Conservation (phyloP, 441 rosid genomes). For the Pelargonium myrrhifolium region DNA sequence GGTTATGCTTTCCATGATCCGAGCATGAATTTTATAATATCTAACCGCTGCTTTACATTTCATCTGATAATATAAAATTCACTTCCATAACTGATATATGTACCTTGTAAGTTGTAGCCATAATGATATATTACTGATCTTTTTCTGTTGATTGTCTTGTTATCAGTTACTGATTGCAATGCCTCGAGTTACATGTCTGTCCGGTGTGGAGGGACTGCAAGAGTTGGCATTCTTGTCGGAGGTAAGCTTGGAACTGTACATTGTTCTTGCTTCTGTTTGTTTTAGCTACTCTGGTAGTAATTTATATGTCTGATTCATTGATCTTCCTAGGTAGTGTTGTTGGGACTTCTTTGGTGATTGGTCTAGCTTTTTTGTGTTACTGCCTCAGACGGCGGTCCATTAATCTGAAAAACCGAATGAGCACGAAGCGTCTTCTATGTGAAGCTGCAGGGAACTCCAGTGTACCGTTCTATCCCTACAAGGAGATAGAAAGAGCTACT, state of each 20-base stretch:
- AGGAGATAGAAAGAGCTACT: slow-evolving; percentile 77
- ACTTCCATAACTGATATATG: too few species aligned
- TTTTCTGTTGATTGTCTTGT: neutral
- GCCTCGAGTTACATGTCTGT: slow-evolving; percentile 36
- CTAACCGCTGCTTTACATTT: too few species aligned
- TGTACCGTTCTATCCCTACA: slow-evolving; percentile 59
- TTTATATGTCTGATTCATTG: neutral
- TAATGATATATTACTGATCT: neutral
- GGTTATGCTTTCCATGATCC: too few species aligned
- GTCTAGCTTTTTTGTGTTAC: slow-evolving; percentile 34
- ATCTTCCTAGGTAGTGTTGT: slow-evolving; percentile 43
- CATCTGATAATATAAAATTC: too few species aligned
- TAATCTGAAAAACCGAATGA: slow-evolving; percentile 29
- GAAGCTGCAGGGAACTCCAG: slow-evolving; percentile 70
- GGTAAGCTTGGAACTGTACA: slow-evolving; percentile 29
- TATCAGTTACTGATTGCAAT: slow-evolving; percentile 37
- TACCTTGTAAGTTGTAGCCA: too few species aligned
- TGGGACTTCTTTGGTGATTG: slow-evolving; percentile 45
- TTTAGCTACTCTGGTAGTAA: neutral
- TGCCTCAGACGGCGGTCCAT: slow-evolving; percentile 31
- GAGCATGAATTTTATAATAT: too few species aligned
- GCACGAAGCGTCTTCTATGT: slow-evolving; percentile 51
- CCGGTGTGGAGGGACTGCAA: slow-evolving; percentile 39
- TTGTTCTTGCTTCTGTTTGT: neutral
- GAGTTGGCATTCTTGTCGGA: slow-evolving; percentile 48